Evolutionary conservation across 192 early-diverging fungal species (phyloP).

Genomic region (Mortierella alpina): DNA sequence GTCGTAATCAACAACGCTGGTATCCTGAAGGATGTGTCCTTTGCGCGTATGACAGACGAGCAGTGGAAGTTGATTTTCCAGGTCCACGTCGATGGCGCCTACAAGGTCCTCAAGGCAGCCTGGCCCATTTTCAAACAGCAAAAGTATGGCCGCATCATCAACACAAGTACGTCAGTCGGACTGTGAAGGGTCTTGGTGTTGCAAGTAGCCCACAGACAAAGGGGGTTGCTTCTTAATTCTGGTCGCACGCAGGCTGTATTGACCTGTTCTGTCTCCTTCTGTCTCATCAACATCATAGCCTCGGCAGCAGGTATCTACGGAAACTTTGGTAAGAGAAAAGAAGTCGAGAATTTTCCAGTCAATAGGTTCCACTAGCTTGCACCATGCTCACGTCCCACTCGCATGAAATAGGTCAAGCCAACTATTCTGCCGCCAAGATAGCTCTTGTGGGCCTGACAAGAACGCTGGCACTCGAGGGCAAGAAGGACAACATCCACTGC

Average conservation of each 20-base stretch:
- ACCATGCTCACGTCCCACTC: not conserved
- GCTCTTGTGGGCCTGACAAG: constrained; percentile 91
- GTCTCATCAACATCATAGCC: constrained; percentile 72
- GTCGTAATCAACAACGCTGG: constrained; percentile 98
- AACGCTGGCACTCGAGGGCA: constrained; percentile 94
- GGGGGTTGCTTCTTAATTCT: no score
- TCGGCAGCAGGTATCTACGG: constrained; percentile 99
- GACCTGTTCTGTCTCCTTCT: not conserved
- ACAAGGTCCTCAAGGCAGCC: constrained; percentile 96
- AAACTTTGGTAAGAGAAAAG: constrained; percentile 84
- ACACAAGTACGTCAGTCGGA: constrained; percentile 44
- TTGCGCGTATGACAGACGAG: constrained; percentile 95
- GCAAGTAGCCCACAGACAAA: not conserved
- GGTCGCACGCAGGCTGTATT: not conserved
- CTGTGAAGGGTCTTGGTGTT: not conserved
- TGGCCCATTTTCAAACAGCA: constrained; percentile 97
- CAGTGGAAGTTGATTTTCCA: constrained; percentile 96
- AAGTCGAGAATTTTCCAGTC: not conserved
- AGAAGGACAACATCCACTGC: constrained; percentile 90
- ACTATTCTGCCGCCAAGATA: constrained; percentile 92
- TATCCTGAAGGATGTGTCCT: constrained; percentile 96
- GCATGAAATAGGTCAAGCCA: constrained; percentile 61
- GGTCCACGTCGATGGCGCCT: constrained; percentile 94
- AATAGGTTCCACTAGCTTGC: no score
- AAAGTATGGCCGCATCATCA: constrained; percentile 86